These are phyloP conservation scores for Diplotaxis tenuifolia DNA, from an alignment of 345 rosid species.

Conservation along the genomic window DNA sequence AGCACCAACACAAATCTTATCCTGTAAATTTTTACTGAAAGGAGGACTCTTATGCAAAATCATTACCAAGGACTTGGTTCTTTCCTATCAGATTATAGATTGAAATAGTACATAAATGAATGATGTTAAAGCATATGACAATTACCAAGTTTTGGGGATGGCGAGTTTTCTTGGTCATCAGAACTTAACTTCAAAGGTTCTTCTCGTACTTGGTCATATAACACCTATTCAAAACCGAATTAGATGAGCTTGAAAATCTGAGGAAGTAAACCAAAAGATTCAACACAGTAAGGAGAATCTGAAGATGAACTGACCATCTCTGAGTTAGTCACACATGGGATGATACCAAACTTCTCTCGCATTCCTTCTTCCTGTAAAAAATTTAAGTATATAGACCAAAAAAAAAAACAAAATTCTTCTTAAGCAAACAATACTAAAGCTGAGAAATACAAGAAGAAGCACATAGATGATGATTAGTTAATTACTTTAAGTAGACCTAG, in stretches of 20 bases:
- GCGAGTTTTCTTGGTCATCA: slow-evolving; percentile 52
- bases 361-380: slow-evolving; percentile 56
- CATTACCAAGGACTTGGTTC: neutral
- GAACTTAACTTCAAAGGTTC: slow-evolving; percentile 36
- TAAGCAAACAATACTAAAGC: neutral
- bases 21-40: neutral
- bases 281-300: neutral
- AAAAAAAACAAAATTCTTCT: neutral
- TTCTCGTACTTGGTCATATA: slow-evolving; percentile 41
- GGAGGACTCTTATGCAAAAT: neutral
- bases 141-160: slow-evolving; percentile 56
- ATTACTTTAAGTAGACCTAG: slow-evolving; percentile 55
- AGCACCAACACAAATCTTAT: neutral
- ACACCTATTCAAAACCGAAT: slow-evolving; percentile 37
- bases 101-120: neutral
- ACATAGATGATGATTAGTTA: neutral
- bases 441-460: too few relatives aligned
- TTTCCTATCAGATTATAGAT: neutral
- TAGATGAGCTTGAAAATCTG: neutral
- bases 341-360: slow-evolving; percentile 47
- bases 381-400: neutral
- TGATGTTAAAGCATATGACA: neutral
- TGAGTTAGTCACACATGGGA: slow-evolving; percentile 37
- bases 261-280: neutral
- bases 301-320: slow-evolving; percentile 38